Evolutionary conservation across 2,329 filamentous ascomycete species (phyloP).

Genomic region (Incumbomyces lentus): DNA sequence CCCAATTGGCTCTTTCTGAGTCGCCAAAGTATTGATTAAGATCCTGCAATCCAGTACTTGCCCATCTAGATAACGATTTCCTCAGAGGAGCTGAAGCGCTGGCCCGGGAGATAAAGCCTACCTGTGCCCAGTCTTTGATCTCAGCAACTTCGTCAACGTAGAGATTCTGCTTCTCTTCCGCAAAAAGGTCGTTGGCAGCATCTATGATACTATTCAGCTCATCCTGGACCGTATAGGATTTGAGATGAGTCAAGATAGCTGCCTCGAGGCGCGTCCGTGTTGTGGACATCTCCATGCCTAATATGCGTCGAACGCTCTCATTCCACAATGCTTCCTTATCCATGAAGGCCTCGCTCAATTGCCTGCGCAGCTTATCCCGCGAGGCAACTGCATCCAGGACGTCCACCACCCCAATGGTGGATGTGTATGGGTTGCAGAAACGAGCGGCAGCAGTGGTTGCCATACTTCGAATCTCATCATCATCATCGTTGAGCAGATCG

Average conservation of each 20-base stretch:
- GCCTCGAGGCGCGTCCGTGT: neutral
- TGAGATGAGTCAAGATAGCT: neutral
- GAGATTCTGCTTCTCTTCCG: conserved; percentile 86
- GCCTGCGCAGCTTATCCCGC: conserved; percentile 29
- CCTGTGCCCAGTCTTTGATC: conserved; percentile 53
- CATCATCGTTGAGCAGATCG: conserved; percentile 75
- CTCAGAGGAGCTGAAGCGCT: too few species aligned
- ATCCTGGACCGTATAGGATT: neutral
- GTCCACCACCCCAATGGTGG: conserved; percentile 16
- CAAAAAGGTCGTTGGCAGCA: conserved; percentile 58
- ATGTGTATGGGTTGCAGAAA: conserved; percentile 1
- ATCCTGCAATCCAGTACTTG: too few species aligned
- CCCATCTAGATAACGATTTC: too few species aligned
- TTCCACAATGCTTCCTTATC: conserved; percentile 25
- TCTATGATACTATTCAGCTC: neutral
- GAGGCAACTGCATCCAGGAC: conserved; percentile 41
- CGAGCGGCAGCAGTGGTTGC: conserved; percentile 33
- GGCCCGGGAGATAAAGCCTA: too few species aligned
- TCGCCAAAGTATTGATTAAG: too few species aligned
- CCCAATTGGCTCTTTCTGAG: too few species aligned
- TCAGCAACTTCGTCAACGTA: conserved; percentile 77
- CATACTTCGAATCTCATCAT: conserved; percentile 70
- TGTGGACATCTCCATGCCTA: neutral
- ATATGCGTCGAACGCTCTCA: conserved; percentile 21
- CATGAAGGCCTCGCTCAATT: conserved; percentile 27